Base-by-base conservation (phyloP, 2,329 filamentous ascomycete species). In the Cordyceps fumosorosea region DNA sequence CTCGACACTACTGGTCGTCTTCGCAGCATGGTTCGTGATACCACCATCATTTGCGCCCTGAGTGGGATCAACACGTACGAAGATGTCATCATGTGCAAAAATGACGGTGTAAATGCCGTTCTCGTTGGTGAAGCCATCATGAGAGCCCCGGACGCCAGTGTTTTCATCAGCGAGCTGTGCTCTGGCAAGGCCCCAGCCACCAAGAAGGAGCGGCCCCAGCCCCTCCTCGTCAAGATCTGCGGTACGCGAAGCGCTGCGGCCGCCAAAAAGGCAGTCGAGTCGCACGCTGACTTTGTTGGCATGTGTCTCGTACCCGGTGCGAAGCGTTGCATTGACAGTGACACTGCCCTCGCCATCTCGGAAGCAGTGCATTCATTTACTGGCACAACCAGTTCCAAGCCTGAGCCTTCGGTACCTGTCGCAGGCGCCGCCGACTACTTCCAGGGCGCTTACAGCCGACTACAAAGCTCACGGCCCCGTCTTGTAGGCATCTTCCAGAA, bases 61-160 rank as follows among this genome's bases (percentile, higher is more conserved):
- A 98, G 93, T 72, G 95, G 95, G 53, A 99, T 99, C 68, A 91
- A 91, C 66, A 90, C 89, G 0, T 85, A 95, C 34, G 84, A 93
- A 63, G 95, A 99, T 73, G 93, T 99, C 6, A 80, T 90, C 64
- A 87, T 90, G 65, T 97, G 96, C 74, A 88, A 91, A 72, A 87
- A 87, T 64, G 93, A 96, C 69, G 93, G 93, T 22, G 91, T 99
- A 55, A 91, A 93, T 67, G 95, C 93, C 56, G 89, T 99, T 14
- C 84, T 99, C 5, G 93, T 99, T 8, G 95, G 95, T 18, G 95
- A 99, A 75, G 91, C 96, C 57, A 85, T 99, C 66, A 98, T 99
- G 93, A 87, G 91, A 64, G 93, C 95, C 2, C 82, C 88, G 12
- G 85, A 98, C 70, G 92, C 92, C 12, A 84, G 87, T 24, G 78